phyloP scores from a whole-genome alignment of 2,329 filamentous ascomycete species.

The Lachnellula occidentalis region DNA sequence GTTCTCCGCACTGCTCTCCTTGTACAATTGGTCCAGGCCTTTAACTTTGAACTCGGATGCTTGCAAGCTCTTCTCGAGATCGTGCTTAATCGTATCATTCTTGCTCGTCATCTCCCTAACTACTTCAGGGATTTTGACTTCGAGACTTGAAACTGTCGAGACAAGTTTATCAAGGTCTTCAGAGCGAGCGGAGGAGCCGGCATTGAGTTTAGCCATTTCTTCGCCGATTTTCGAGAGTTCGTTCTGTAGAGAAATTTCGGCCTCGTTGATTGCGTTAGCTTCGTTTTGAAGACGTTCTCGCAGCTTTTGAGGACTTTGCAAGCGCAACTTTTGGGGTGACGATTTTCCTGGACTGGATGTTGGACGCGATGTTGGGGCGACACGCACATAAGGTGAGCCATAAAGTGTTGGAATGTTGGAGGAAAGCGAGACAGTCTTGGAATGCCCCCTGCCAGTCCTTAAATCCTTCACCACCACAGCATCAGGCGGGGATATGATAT shows the following conservation, averaged over 20 bases:
- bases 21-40: slow-evolving; percentile 82
- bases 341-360: slow-evolving; percentile 18
- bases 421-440: slow-evolving; percentile 24
- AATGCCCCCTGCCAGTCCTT: slow-evolving; percentile 24
- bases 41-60: slow-evolving; percentile 73
- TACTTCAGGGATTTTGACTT: slow-evolving; percentile 57
- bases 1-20: slow-evolving; percentile 83
- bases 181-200: slow-evolving; percentile 31
- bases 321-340: slow-evolving; percentile 46
- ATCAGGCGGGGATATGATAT: slow-evolving; percentile 27
- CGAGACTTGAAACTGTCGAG: slow-evolving; percentile 59
- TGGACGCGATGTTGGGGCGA: slow-evolving; percentile 17
- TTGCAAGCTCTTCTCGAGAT: slow-evolving; percentile 66
- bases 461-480: slow-evolving; percentile 24
- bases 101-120: slow-evolving; percentile 55
- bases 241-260: slow-evolving; percentile 63
- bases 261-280: slow-evolving; percentile 65
- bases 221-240: slow-evolving; percentile 77
- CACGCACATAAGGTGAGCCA: slow-evolving; percentile 20
- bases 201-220: slow-evolving; percentile 62
- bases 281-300: slow-evolving; percentile 82
- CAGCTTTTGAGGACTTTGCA: slow-evolving; percentile 68
- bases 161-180: slow-evolving; percentile 37
- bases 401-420: slow-evolving; percentile 30
- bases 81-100: slow-evolving; percentile 59